A percentile compares a stretch with the other conserved stretches of the same genome.
phyloP scores from a whole-genome alignment of 2,329 filamentous ascomycete species.

The Xylariomycetidae sp. region DNA sequence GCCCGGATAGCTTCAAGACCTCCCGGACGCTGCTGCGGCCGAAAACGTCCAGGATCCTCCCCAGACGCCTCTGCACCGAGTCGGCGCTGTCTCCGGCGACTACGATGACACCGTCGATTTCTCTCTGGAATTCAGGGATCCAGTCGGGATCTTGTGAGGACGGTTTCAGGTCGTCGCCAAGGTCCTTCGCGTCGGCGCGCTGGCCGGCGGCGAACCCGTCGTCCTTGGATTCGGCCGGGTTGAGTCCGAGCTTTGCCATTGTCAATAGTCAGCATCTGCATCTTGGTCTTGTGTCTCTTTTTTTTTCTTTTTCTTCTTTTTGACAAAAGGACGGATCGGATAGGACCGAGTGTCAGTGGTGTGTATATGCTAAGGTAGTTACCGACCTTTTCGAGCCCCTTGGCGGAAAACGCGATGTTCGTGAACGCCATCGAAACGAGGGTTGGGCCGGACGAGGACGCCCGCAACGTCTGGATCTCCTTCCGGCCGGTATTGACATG shows the following conservation, averaged over 20 bases:
- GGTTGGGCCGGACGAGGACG: too few relatives aligned
- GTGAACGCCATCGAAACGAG: slow-evolving; percentile 3
- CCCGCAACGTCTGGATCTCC: too few relatives aligned
- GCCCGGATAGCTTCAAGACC: slow-evolving; percentile 25
- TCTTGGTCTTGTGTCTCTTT: too few relatives aligned
- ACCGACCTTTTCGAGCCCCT: slow-evolving; percentile 17
- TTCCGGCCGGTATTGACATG: neutral
- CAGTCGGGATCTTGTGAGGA: too few relatives aligned
- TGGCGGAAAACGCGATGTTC: slow-evolving; percentile 22
- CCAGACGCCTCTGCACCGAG: slow-evolving; percentile 22
- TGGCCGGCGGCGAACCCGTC: slow-evolving; percentile 29
- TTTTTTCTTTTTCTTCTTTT: slow-evolving; percentile 22
- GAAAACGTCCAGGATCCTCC: slow-evolving; percentile 27
- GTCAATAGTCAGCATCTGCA: too few relatives aligned
- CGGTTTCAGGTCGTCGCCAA: slow-evolving; percentile 24
- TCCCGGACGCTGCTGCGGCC: slow-evolving; percentile 20
- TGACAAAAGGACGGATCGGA: slow-evolving; percentile 19
- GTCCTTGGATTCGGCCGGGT: too few relatives aligned
- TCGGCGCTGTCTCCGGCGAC: slow-evolving; percentile 26
- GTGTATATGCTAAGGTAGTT: neutral
- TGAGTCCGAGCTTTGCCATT: too few relatives aligned
- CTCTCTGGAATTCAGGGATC: slow-evolving; percentile 26
- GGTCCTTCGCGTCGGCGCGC: slow-evolving; percentile 22
- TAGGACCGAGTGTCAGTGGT: neutral
- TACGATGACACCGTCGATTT: slow-evolving; percentile 32